phyloP scores from a whole-genome alignment of 352 stramenopile genomes.

The Aphanomyces stellatus region DNA sequence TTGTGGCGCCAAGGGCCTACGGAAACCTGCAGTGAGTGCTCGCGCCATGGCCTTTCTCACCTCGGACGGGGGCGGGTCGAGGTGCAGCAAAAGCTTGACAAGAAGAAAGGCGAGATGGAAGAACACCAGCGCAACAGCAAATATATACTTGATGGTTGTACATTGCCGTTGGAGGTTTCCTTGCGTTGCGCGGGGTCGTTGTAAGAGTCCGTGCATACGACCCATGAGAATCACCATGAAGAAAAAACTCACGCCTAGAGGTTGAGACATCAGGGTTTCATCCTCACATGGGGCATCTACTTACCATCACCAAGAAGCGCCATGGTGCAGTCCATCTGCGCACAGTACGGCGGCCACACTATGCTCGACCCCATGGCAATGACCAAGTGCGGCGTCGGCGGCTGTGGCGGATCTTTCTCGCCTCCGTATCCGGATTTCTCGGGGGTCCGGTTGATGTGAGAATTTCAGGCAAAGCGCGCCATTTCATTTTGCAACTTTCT shows the following conservation, averaged over 20 bases:
- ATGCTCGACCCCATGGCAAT: too few relatives aligned
- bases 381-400: too few relatives aligned
- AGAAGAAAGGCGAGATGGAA: conserved; percentile 3
- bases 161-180: neutral
- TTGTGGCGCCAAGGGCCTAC: conserved; percentile 12
- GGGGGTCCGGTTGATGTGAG: neutral
- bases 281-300: neutral
- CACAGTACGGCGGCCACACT: conserved; percentile 17
- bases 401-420: neutral
- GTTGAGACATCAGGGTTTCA: neutral
- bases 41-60: neutral
- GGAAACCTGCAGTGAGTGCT: neutral
- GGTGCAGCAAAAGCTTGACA: neutral
- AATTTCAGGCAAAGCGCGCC: too few relatives aligned
- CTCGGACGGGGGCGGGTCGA: neutral
- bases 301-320: conserved; percentile 5
- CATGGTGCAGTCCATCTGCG: conserved; percentile 8
- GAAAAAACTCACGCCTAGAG: neutral
- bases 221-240: conserved; percentile 8
- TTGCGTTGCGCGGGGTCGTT: neutral
- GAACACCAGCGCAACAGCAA: neutral
- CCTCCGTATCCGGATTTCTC: neutral
- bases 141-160: neutral
- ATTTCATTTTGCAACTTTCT: too few relatives aligned
- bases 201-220: neutral